Evolutionary conservation across 1,284 basidiomycete species (phyloP), one percentile per base, ranked within the genome.

Genomic region (Apiotrichum mycotoxinovorans): DNA sequence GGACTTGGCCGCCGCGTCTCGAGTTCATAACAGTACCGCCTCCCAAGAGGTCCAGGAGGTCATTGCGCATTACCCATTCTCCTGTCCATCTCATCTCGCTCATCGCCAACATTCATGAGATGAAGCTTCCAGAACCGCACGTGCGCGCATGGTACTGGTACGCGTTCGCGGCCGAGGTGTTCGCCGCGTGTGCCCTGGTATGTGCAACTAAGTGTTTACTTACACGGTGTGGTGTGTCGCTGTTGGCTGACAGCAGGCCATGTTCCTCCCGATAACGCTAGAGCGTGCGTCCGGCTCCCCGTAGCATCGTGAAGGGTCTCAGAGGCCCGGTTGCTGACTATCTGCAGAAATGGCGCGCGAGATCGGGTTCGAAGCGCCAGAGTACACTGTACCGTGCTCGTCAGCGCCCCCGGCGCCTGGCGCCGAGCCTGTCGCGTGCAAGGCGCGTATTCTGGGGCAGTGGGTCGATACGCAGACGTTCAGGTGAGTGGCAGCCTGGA

Each of bases 391-490:
- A 14, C 69, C 68, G n/a, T 77, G 75, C 18, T 44, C 51, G 10
- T 37, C 30, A 35, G 38, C 56, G 50, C 25, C 51, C 38, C 43
- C 60, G 2, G 14, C 25, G 10, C 58, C 52, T 9, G 57, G 51
- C 14, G 38, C 34, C 50, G 53, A n/a, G 53, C 61, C 44, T 34
- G 50, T 50, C 14, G 54, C 66, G 17, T 78, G 77, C 57, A 68
- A 71, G 47, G 75, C 74, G 0, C 42, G 33, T 41, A 68, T 79
- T 33, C 41, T 73, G 44, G 74, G 89, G 81, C 58, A 79, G 1
- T 92, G 89, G 89, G 83, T 93, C 47, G 90, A 93, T 69, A 89
- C 82, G 17, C 88, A 90, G 1, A 89, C 87, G 66, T 92, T 92
- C 76, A 91, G 89, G 89, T 89, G 52, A 49, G 84, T 53, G 9